Evolutionary conservation across 2,329 filamentous ascomycete species (phyloP), one percentile per base, ranked within the genome.

Genomic region (Scedosporium dehoogii): DNA sequence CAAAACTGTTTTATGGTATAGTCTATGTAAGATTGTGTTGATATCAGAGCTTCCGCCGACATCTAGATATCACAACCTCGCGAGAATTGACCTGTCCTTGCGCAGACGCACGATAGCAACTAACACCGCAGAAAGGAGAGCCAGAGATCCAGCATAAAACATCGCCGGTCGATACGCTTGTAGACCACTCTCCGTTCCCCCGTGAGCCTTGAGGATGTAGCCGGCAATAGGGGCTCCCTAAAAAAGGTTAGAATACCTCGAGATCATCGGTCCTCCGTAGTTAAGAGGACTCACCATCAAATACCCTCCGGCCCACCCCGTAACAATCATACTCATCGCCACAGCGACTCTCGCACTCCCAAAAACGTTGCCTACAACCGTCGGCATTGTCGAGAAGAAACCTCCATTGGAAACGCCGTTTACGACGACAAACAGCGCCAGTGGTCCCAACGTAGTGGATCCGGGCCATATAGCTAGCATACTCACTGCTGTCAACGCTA

Each of bases 351-450:
- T 74, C 1, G 76, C 77, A 3, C 77, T 81, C 1, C 83, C 84
- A 71, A 85, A 86, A 0, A 84, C 78, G 65, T 79, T 84, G 0
- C 81, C 79, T 0, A 87, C 81, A 2, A 84, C 84, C 0, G 85
- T 86, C 0, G 85, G 85, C 76, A 87, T 85, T 0, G 81, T 81
- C 1, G 81, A 79, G 67, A 88, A 87, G 73, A 87, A 87, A 0
- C 81, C 83, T 0, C 85, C 85, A 66, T 86, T 87, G 4, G 81
- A 78, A 44, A 79, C 72, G 0, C 85, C 85, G 65, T 86, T 87
- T 23, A 87, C 72, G 5, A 86, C 73, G 7, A 81, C 81, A 67
- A 88, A 88, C 0, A 79, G 70, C 16, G 81, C 72, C 29, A 87
- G 68, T 0, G 83, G 82, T 0, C 73, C 81, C 1, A 87, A 69